Percentiles rank a stretch among this genome's conserved stretches.
phyloP scores from a whole-genome alignment of 148 eudicot species.

The Heliamphora exappendiculata region DNA sequence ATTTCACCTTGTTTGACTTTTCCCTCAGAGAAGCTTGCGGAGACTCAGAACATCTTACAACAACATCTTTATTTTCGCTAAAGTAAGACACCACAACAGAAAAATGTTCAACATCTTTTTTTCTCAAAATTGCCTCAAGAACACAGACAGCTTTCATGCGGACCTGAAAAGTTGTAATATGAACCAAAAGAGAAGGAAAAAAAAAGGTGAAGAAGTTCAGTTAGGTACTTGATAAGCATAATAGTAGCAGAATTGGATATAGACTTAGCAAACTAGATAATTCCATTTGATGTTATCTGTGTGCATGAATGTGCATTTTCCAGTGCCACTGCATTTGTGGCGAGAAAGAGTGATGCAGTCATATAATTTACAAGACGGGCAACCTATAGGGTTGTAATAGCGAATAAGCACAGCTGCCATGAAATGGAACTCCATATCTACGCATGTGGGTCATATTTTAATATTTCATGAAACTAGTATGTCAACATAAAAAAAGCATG shows the following conservation, averaged over 20 bases:
- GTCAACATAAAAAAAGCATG: conserved; percentile 17
- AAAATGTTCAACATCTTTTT: conserved; percentile 60
- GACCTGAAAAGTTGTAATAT: conserved; percentile 46
- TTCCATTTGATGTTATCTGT: background rate
- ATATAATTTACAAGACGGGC: background rate
- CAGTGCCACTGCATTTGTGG: background rate
- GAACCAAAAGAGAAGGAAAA: background rate
- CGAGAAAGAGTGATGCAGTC: background rate
- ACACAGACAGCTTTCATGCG: conserved; percentile 87
- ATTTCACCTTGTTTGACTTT: conserved; percentile 70
- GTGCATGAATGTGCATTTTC: background rate
- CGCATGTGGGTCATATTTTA: background rate
- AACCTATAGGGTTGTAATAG: background rate
- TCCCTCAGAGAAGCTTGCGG: conserved; percentile 94
- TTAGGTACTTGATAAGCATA: background rate
- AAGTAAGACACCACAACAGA: conserved; percentile 58
- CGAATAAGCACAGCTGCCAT: background rate
- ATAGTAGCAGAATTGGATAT: background rate
- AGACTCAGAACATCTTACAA: conserved; percentile 76
- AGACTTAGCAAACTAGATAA: background rate
- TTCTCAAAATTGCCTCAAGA: conserved; percentile 87
- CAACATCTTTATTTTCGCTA: conserved; percentile 48
- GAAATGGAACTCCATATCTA: background rate
- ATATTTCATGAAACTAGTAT: conserved; percentile 6
- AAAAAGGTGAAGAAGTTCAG: background rate